Evolutionary conservation across 1,284 basidiomycete species (phyloP).

Genomic region (Apiotrichum laibachii): DNA sequence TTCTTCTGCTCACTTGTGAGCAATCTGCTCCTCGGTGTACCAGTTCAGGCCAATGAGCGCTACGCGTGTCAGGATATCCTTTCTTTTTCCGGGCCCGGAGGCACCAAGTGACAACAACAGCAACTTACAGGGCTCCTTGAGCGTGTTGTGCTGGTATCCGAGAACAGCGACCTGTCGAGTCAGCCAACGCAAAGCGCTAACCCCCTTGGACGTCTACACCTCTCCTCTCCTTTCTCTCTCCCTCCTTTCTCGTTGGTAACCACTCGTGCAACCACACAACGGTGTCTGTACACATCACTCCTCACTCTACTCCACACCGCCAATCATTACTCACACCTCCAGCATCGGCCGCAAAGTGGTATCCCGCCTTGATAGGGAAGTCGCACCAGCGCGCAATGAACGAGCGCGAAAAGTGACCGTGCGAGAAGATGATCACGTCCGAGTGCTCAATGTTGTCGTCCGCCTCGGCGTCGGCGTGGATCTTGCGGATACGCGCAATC

Average conservation of each 20-base stretch:
- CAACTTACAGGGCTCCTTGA: constrained; percentile 50
- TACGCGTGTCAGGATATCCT: constrained; percentile 16
- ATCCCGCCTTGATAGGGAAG: constrained; percentile 49
- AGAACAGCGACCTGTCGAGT: constrained; percentile 42
- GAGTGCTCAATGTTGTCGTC: constrained; percentile 38
- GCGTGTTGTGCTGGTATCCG: constrained; percentile 52
- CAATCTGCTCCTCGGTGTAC: constrained; percentile 47
- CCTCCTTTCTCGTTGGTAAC: neutral
- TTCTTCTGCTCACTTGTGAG: constrained; percentile 18
- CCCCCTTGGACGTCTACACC: neutral
- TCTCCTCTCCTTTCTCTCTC: neutral
- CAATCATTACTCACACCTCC: constrained; percentile 39
- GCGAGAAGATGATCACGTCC: constrained; percentile 58
- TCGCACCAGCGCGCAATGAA: constrained; percentile 60
- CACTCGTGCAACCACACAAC: too few relatives aligned
- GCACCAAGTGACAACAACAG: neutral
- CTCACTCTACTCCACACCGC: neutral
- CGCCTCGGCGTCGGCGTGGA: constrained; percentile 61
- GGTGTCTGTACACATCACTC: neutral
- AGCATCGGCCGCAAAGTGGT: constrained; percentile 50
- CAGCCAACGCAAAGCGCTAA: neutral
- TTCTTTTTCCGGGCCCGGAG: neutral
- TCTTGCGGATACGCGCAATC: constrained; percentile 69
- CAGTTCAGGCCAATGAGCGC: constrained; percentile 51
- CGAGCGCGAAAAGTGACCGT: constrained; percentile 73